A percentile compares a stretch with the other conserved stretches of the same genome.
Evolutionary conservation across 2,329 filamentous ascomycete genomes (phyloP).

Genomic region (Fusarium sp.): DNA sequence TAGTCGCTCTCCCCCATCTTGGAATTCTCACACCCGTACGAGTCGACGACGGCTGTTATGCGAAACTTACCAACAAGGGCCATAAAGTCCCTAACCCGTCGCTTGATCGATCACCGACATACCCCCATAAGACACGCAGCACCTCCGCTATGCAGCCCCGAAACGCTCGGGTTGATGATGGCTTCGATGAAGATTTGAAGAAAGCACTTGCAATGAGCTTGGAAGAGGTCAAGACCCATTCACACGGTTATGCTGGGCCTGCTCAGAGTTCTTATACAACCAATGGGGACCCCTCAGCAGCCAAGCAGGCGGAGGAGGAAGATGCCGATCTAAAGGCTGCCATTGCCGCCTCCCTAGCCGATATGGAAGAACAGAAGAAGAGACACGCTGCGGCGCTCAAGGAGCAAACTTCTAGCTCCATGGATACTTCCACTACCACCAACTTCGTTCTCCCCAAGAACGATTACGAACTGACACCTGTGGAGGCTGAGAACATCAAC

Average conservation of each 20-base stretch:
- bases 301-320: constrained; percentile 79
- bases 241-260: constrained; percentile 78
- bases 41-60: constrained; percentile 96
- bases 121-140: constrained; percentile 73
- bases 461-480: constrained; percentile 92
- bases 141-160: constrained; percentile 86
- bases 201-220: constrained; percentile 95
- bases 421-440: constrained; percentile 55
- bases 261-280: constrained; percentile 55
- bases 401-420: constrained; percentile 73
- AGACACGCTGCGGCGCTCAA: constrained; percentile 87
- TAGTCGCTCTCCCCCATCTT: constrained; percentile 87
- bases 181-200: constrained; percentile 95
- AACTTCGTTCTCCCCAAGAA: constrained; percentile 79
- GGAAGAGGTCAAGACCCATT: constrained; percentile 86
- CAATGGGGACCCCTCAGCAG: constrained; percentile 53
- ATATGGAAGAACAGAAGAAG: constrained; percentile 99
- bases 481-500: constrained; percentile 98
- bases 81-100: constrained; percentile 57
- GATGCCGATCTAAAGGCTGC: constrained; percentile 94
- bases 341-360: constrained; percentile 92
- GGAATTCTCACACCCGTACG: constrained; percentile 92
- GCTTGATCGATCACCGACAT: constrained; percentile 63
- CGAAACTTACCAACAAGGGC: constrained; percentile 83
- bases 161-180: constrained; percentile 87